Base-by-base conservation (phyloP, 2,329 filamentous ascomycete species). In the Clonostachys rhizophaga region DNA sequence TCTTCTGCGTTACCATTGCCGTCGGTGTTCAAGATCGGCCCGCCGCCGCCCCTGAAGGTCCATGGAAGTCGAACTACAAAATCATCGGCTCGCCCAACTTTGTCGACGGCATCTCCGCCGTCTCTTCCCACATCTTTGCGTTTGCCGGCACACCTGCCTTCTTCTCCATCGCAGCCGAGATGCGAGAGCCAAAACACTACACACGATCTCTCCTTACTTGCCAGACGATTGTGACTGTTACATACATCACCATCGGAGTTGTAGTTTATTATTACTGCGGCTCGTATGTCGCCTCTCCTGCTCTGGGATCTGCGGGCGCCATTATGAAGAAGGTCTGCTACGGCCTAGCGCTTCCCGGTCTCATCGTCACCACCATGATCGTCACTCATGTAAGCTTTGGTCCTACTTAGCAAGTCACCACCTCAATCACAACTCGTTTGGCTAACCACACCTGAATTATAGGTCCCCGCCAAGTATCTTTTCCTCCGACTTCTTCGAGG, bases 241-340 rank as follows among this genome's bases (percentile, higher is more conserved):
- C 61, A 17, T 70, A 69, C 43, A 40, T 46, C 8, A 47, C 58
- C 7, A 60, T 71, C 8, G 59, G 59, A 8, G 50, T 61, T 4
- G 65, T 74, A 0, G 66, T 76, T 3, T 76, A 75, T 56, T 67
- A 66, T 49, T 75, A 58, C 52, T 73, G 69, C 50, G 72, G 73
- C 1, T 68, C 66, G 0, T 71, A 65, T 46, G 69, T 76, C 5
- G 65, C 71, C 1, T 74, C 70, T 0, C 73, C 72, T 1, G 71
- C 71, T 3, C 62, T 76, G 7, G 73, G 71, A 2, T 73, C 70
- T 24, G 72, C 70, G 1, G 72, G 72, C 1, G 4, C 40, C 0
- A 43, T 55, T 0, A 59, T 72, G 45, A 75, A 75, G 60, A 73
- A 67, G 50, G 56, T 74, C n/a, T 62, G 61, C 42, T 76, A 74